Conservation (phyloP, 1,284 basidiomycete genomes). For the Wallemia hederae region DNA sequence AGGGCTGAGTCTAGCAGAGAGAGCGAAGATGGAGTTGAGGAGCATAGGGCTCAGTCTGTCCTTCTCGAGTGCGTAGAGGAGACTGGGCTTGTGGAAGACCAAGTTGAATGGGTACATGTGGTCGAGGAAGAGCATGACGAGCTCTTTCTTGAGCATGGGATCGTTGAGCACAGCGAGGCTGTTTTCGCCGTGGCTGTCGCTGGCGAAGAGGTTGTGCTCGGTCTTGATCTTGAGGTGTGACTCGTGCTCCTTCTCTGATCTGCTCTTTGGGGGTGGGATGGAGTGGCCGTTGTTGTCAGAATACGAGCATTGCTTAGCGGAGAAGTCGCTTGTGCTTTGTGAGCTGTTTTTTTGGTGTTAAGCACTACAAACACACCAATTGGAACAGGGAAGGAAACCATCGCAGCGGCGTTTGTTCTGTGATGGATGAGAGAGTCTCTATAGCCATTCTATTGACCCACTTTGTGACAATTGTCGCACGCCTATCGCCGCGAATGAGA, state of each 20-base stretch:
- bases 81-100: slow-evolving; percentile 19
- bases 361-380: slow-evolving; percentile 11
- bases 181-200: slow-evolving; percentile 8
- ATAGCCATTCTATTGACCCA: not conserved
- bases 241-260: slow-evolving; percentile 7
- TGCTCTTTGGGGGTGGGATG: slow-evolving; percentile 16
- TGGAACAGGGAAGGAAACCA: slow-evolving; percentile 21
- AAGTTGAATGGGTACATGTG: slow-evolving; percentile 16
- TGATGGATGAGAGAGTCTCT: not conserved
- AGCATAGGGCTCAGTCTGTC: slow-evolving; percentile 16
- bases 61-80: slow-evolving; percentile 18
- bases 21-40: slow-evolving; percentile 19
- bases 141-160: slow-evolving; percentile 11
- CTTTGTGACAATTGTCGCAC: slow-evolving; percentile 1
- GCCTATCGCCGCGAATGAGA: not conserved
- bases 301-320: slow-evolving; percentile 19
- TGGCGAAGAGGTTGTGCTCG: slow-evolving; percentile 6
- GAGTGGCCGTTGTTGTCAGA: slow-evolving; percentile 17
- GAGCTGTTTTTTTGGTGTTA: not conserved
- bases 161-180: slow-evolving; percentile 6
- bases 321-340: slow-evolving; percentile 15
- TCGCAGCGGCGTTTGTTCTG: slow-evolving; percentile 22
- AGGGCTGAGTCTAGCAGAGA: slow-evolving; percentile 16
- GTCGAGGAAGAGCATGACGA: slow-evolving; percentile 17
- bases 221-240: slow-evolving; percentile 6